Base-by-base conservation (phyloP, 306 rosid genomes). In the Urtica urens region DNA sequence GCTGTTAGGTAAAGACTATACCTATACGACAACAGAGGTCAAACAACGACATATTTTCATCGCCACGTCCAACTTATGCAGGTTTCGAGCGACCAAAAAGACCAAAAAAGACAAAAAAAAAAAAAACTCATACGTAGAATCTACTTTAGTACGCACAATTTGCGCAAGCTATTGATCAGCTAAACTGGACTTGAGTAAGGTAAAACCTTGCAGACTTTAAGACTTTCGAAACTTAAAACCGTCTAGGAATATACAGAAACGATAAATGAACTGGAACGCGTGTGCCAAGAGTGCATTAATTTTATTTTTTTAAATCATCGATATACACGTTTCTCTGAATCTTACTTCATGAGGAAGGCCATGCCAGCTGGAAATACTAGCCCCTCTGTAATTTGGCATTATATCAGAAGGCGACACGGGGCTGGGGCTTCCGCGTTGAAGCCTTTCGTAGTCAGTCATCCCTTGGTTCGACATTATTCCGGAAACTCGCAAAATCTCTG, bases 381-480 rank as follows among this genome's bases (percentile, higher is more conserved):
- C 47, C 23, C 83, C 86, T 22, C 72, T 57, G 49, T 79, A 84
- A 65, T 73, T 90, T 28, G 99, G 78, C 55, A 85, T 77, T 57
- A 79, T 72, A 54, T 79, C 80, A 38, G 99, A 77, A 71, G 95
- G 81, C 62, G 87, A 78, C 80, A 85, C 74, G 28, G 99, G 99
- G 68, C 99, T 85, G 26, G 99, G 99, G 61, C 99, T 90, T 77
- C 99, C 80, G 53, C 85, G 94, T 63, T 81, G 82, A 50, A 85
- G 64, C 58, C 94, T 82, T 57, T 90, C 99, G 45, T 77, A 82
- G 79, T 90, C 99, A 23, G 86, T 75, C 74, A 72, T 73, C 74
- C 92, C 90, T 80, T 85, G 99, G 68, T 85, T 90, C 72, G 95
- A 78, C 73, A 85, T 69, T 93, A 75, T 79, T 71, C 87, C 94